Percentiles rank a stretch among this genome's conserved stretches.
Conservation (phyloP, 2,329 filamentous ascomycete species). For the Cercospora nicotianae region DNA sequence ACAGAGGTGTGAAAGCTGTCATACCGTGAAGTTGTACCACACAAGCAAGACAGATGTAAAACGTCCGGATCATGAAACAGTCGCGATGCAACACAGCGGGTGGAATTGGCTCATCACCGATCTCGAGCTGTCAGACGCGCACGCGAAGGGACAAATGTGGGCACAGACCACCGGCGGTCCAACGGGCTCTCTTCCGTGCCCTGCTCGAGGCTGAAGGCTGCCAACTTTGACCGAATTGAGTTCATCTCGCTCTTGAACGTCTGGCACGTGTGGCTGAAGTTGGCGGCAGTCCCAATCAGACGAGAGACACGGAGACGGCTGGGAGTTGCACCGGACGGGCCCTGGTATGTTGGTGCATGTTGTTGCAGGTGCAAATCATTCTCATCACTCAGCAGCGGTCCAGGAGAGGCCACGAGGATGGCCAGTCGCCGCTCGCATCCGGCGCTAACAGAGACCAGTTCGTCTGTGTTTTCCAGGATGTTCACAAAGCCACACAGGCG, state of each 20-base stretch:
- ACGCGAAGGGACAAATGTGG: not conserved
- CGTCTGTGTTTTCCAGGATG: constrained; percentile 6
- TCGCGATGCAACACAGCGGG: not conserved
- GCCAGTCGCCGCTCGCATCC: constrained; percentile 12
- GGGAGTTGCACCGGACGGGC: not conserved
- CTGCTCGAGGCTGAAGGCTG: not conserved
- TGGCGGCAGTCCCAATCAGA: not conserved
- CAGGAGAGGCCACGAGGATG: not conserved
- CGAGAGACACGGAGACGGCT: not conserved
- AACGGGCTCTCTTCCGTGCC: not conserved
- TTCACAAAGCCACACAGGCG: constrained; percentile 10
- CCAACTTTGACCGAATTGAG: constrained; percentile 4
- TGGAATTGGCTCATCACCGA: not conserved
- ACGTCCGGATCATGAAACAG: not conserved
- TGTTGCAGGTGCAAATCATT: not conserved
- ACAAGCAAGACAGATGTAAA: not conserved
- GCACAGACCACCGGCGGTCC: not conserved
- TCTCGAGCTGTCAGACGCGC: not conserved
- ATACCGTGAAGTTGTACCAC: not conserved
- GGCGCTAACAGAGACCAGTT: constrained; percentile 11
- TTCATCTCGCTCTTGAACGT: not conserved
- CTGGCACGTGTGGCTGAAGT: not conserved
- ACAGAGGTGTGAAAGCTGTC: not conserved
- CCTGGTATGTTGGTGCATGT: not conserved
- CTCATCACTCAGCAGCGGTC: not conserved